Percentiles rank a stretch among this genome's conserved stretches.
Conservation (phyloP, 768 basidiomycete genomes). For the Amanita subjunquillea region DNA sequence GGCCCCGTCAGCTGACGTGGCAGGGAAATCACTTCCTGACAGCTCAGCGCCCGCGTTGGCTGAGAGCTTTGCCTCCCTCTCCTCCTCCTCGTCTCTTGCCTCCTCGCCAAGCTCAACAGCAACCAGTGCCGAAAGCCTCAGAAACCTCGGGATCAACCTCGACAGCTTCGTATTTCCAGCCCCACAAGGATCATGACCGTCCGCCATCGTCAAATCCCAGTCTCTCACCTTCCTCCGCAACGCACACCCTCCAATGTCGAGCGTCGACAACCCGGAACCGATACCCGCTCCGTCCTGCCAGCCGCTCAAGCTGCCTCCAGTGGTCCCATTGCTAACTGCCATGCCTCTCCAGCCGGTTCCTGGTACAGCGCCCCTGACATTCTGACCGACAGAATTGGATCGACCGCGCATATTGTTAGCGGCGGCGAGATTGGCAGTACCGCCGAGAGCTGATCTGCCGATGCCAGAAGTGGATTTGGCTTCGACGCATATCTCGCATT, state of each 20-base stretch:
- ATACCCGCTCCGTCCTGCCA: constrained; percentile 72
- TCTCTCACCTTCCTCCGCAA: constrained; percentile 37
- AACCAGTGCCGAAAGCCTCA: constrained; percentile 69
- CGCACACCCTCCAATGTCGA: constrained; percentile 44
- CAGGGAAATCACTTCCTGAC: not conserved
- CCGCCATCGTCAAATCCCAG: constrained; percentile 8
- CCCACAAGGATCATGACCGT: constrained; percentile 18
- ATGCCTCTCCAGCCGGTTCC: not conserved
- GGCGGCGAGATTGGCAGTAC: constrained; percentile 17
- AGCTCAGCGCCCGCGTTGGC: not conserved
- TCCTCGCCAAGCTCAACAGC: constrained; percentile 71
- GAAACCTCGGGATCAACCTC: constrained; percentile 59
- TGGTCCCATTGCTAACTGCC: not conserved
- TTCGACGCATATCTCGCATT: constrained; percentile 71
- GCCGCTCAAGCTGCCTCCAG: constrained; percentile 48
- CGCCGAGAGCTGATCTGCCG: constrained; percentile 14
- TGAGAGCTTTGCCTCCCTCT: constrained; percentile 6
- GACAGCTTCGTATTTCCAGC: constrained; percentile 55
- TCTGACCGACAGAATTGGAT: not conserved
- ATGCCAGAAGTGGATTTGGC: constrained; percentile 26
- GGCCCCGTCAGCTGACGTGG: constrained; percentile 12
- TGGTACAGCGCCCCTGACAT: not conserved
- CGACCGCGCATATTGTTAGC: constrained; percentile 5
- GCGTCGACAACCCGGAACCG: constrained; percentile 56
- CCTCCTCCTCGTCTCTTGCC: constrained; percentile 44